phyloP scores from a whole-genome alignment of 2,329 filamentous ascomycete species.

The Simplicillium aogashimaense region DNA sequence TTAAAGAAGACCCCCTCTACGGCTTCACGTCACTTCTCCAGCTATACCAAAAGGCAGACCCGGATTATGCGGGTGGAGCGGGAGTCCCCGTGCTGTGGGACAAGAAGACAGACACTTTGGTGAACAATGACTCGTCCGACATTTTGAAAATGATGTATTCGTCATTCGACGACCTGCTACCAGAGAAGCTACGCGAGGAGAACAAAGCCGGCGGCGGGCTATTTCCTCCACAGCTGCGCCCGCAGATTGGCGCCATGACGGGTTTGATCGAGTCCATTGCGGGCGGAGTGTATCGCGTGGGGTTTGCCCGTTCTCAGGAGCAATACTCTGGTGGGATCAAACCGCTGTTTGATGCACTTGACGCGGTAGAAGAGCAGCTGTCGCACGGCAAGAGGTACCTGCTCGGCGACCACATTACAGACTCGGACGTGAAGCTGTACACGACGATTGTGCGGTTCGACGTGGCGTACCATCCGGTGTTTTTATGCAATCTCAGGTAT shows the following conservation, averaged over 20 bases:
- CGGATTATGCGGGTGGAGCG: conserved; percentile 58
- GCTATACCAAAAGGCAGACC: conserved; percentile 60
- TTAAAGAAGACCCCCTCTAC: conserved; percentile 51
- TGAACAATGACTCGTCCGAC: conserved; percentile 76
- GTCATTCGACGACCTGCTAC: conserved; percentile 56
- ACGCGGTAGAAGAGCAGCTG: conserved; percentile 52
- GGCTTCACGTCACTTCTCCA: conserved; percentile 57
- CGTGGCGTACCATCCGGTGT: conserved; percentile 55
- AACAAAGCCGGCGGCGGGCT: conserved; percentile 41
- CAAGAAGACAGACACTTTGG: conserved; percentile 57
- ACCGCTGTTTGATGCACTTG: conserved; percentile 53
- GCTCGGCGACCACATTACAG: conserved; percentile 54
- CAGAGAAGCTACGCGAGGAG: conserved; percentile 38
- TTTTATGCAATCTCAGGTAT: conserved; percentile 53
- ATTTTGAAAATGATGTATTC: conserved; percentile 77
- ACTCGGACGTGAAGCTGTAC: conserved; percentile 59
- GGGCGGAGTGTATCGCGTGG: conserved; percentile 43
- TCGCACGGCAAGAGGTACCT: conserved; percentile 41
- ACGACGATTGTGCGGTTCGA: conserved; percentile 62
- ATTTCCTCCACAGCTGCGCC: conserved; percentile 40
- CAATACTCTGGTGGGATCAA: conserved; percentile 54
- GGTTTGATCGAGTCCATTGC: conserved; percentile 48
- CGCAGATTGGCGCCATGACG: conserved; percentile 55
- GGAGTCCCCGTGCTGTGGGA: conserved; percentile 69
- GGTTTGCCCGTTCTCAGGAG: conserved; percentile 56